These are phyloP conservation scores for Pistacia vera DNA, from an alignment of 345 rosid genomes.

Conservation along the genomic window DNA sequence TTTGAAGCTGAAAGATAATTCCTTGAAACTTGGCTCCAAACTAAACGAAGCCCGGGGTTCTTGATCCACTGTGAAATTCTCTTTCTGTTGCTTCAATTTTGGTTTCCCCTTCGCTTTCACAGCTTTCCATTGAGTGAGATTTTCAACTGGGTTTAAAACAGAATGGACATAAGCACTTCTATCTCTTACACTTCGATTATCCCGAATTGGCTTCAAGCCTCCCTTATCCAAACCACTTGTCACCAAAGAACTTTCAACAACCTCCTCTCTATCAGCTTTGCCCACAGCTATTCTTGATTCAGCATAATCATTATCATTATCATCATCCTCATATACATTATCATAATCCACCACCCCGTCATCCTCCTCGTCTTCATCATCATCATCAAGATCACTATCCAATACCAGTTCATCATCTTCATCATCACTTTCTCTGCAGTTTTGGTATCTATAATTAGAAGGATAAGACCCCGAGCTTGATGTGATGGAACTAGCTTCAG, in stretches of 20 bases:
- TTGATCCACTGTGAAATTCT: slow-evolving; percentile 50
- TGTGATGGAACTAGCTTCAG: slow-evolving; percentile 47
- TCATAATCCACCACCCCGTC: slow-evolving; percentile 32
- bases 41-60: slow-evolving; percentile 39
- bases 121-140: slow-evolving; percentile 91
- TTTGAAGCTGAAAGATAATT: slow-evolving; percentile 44
- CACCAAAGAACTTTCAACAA: slow-evolving; percentile 20
- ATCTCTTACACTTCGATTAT: slow-evolving; percentile 41
- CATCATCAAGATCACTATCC: slow-evolving; percentile 53
- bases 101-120: slow-evolving; percentile 57
- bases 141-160: slow-evolving; percentile 87
- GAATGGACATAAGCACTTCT: slow-evolving; percentile 56
- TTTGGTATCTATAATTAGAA: slow-evolving; percentile 62
- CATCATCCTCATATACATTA: slow-evolving; percentile 31
- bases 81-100: slow-evolving; percentile 61
- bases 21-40: slow-evolving; percentile 35
- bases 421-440: slow-evolving; percentile 74
- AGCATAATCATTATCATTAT: slow-evolving; percentile 14
- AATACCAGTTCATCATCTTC: slow-evolving; percentile 47
- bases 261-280: slow-evolving; percentile 26
- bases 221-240: slow-evolving; percentile 17
- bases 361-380: slow-evolving; percentile 18
- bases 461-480: slow-evolving; percentile 64
- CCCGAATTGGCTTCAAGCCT: slow-evolving; percentile 30
- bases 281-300: slow-evolving; percentile 14